Conservation (phyloP, 2,329 filamentous ascomycete genomes). For the Aspergillus niger region DNA sequence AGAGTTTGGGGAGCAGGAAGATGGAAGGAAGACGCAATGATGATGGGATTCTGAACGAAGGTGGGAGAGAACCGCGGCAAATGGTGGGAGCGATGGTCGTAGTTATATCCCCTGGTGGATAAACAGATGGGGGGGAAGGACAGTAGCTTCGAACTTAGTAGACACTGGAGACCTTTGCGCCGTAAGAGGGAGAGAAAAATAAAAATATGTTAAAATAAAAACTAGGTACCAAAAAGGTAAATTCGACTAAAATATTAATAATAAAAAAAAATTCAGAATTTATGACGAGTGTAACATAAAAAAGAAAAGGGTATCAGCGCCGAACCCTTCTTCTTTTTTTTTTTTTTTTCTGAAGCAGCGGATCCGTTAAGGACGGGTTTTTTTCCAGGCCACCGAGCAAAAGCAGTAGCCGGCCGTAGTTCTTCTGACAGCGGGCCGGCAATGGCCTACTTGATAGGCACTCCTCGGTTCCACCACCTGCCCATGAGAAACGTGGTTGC, state of each 20-base stretch:
- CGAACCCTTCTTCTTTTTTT: neutral
- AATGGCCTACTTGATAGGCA: constrained; percentile 16
- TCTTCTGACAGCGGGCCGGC: constrained; percentile 23
- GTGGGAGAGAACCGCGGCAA: constrained; percentile 10
- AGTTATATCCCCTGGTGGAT: constrained; percentile 20
- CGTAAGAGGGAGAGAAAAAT: neutral
- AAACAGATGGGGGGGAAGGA: neutral
- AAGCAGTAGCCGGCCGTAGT: constrained; percentile 10
- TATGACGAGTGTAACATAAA: neutral
- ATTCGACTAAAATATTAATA: neutral
- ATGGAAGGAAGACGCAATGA: constrained; percentile 8
- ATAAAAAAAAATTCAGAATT: neutral
- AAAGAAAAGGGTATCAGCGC: constrained; percentile 2
- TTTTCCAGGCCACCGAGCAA: constrained; percentile 7
- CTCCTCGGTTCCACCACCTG: constrained; percentile 20
- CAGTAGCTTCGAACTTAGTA: constrained; percentile 2
- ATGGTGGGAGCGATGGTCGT: constrained; percentile 12
- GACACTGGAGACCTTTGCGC: neutral
- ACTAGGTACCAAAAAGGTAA: neutral
- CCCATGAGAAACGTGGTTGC: constrained; percentile 7
- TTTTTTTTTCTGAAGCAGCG: constrained; percentile 8
- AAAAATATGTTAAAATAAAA: constrained; percentile 8
- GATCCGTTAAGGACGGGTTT: constrained; percentile 13
- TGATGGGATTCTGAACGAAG: constrained; percentile 4
- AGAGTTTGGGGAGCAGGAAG: neutral